Evolutionary conservation across 148 eudicot genomes (phyloP).

Genomic region (Rhododendron williamsianum): DNA sequence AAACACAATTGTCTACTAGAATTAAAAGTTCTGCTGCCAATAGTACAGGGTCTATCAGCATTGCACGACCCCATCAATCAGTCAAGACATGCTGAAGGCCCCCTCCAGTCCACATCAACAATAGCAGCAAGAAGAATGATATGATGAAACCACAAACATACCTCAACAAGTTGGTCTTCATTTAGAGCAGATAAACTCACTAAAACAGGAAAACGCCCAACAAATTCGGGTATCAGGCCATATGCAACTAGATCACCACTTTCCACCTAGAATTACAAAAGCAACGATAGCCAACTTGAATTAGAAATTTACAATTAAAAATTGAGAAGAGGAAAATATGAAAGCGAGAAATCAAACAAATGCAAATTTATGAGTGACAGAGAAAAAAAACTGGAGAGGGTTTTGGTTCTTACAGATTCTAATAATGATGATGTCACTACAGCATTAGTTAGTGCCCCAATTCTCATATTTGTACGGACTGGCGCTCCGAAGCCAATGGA

Average conservation of each 20-base stretch:
- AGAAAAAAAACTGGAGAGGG: background rate
- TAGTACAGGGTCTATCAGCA: background rate
- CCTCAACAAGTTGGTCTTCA: conserved; percentile 66
- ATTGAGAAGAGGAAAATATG: background rate
- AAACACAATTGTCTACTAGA: background rate
- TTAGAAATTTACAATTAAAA: background rate
- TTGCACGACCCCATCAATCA: background rate
- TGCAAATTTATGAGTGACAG: background rate
- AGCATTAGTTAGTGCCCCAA: conserved; percentile 27
- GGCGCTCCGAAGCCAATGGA: conserved; percentile 69
- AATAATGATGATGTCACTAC: conserved; percentile 43
- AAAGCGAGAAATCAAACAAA: background rate
- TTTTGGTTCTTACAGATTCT: conserved; percentile 37
- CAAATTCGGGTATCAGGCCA: conserved; percentile 69
- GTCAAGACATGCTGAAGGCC: background rate
- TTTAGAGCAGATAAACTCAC: conserved; percentile 50
- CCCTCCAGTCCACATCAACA: background rate
- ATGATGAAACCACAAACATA: conserved; percentile 10
- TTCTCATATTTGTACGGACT: conserved; percentile 51
- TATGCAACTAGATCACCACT: conserved; percentile 61
- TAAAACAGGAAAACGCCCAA: conserved; percentile 55
- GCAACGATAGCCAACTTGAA: background rate
- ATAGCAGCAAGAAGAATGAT: background rate
- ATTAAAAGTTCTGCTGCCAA: background rate
- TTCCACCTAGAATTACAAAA: conserved; percentile 42